Evolutionary conservation across 768 basidiomycete genomes (phyloP).

Genomic region (Lyophyllum decastes): DNA sequence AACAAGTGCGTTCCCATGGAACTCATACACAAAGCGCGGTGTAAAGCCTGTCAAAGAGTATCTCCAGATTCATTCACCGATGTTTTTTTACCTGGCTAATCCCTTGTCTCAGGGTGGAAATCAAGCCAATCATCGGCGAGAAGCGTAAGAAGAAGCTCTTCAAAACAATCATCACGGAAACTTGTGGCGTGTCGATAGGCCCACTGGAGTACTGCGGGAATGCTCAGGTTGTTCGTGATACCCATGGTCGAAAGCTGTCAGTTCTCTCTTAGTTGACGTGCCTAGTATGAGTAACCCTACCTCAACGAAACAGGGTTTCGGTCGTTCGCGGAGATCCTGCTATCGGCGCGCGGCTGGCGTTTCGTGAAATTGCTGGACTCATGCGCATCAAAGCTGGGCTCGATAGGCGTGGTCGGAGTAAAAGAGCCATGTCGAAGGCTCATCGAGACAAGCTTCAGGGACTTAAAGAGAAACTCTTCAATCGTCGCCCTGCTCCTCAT

Average conservation of each 20-base stretch:
- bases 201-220: conserved; percentile 23
- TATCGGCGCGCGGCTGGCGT: neutral
- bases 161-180: conserved; percentile 7
- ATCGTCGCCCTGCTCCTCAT: neutral
- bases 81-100: neutral
- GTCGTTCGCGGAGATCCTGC: neutral
- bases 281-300: no score
- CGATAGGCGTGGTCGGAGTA: neutral
- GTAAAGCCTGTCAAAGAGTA: no score
- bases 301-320: neutral
- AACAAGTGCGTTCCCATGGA: neutral
- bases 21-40: neutral
- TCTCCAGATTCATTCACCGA: no score
- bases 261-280: neutral
- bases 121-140: neutral
- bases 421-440: neutral
- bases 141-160: neutral
- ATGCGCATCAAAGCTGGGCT: neutral
- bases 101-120: neutral
- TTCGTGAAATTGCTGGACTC: neutral
- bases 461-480: neutral
- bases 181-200: conserved; percentile 16
- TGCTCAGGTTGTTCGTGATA: conserved; percentile 2
- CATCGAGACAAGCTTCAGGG: neutral
- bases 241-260: neutral